Evolutionary conservation across 176 grass and related monocot genomes (phyloP), one percentile per base, ranked within the genome.

Genomic region (Avena eriantha): DNA sequence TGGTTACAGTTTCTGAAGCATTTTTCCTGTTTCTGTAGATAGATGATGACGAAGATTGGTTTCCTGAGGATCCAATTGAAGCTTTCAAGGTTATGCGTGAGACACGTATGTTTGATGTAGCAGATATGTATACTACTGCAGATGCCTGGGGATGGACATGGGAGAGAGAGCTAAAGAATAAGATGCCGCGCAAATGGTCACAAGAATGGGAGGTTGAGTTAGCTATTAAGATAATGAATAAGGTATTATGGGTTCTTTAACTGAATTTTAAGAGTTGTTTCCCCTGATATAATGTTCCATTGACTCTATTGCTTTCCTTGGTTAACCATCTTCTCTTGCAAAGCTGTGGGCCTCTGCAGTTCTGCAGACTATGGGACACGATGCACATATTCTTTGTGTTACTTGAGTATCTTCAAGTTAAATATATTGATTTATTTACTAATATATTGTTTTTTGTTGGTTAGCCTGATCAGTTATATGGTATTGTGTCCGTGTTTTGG

Each of bases 61-160:
- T 98, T 84, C 96, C 96, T 65, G 90, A 95, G 81, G 96, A 98
- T 88, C 85, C 91, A 55, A 79, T 89, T 86, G 96, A 92, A 89
- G 92, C 96, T 73, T 98, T 98, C 81, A 95, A 94, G 74, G 93
- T 91, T 86, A 93, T 98, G 93, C 84, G 92, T 5, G 90, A 95
- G 78, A 91, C 88, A 56, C 89, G 86, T 34, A 89, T 88, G 90
- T 98, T 95, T 72, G 87, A 91, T 77, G 82, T 92, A 66, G 87
- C 86, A 86, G 93, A 98, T 73, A 95, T 98, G 93, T 98, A 89
- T 85, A 98, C 93, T 26, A 94, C 92, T 24, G 92, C 93, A 50
- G 93, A 98, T 95, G 96, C 92, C 75, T 98, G 93, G 96, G 92
- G 92, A 77, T 98, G 96, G 96, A 95, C 92, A 84, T 98, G 96